phyloP scores from a whole-genome alignment of 805 yeast species.

The Candida ortonii region DNA sequence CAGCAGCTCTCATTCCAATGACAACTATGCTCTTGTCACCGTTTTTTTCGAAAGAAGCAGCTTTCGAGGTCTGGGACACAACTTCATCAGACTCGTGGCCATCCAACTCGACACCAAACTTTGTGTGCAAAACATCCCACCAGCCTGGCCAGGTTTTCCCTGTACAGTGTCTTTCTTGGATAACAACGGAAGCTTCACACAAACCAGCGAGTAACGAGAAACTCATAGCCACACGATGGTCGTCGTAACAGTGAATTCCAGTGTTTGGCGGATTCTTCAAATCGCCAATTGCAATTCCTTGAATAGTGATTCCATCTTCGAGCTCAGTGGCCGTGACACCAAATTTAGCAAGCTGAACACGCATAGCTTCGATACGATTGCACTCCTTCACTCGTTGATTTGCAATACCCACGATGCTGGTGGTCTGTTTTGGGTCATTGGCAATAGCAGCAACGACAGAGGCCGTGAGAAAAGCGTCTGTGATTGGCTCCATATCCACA shows the following conservation, averaged over 20 bases:
- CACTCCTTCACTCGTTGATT: slow-evolving; percentile 98
- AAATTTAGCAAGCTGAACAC: slow-evolving; percentile 79
- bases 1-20: slow-evolving; percentile 98
- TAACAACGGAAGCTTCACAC: slow-evolving; percentile 53
- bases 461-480: slow-evolving; percentile 97
- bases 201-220: slow-evolving; percentile 84
- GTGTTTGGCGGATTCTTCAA: slow-evolving; percentile 56
- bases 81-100: slow-evolving; percentile 56
- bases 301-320: slow-evolving; percentile 88
- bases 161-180: slow-evolving; percentile 87
- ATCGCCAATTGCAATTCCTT: slow-evolving; percentile 55
- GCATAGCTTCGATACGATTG: slow-evolving; percentile 94
- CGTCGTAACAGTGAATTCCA: slow-evolving; percentile 82
- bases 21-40: slow-evolving; percentile 63
- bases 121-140: slow-evolving; percentile 90
- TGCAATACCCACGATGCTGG: slow-evolving; percentile 91
- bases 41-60: slow-evolving; percentile 30
- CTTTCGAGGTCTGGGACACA: slow-evolving; percentile 12
- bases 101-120: slow-evolving; percentile 60
- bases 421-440: slow-evolving; percentile 48
- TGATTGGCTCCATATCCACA: slow-evolving; percentile 99
- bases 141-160: slow-evolving; percentile 99
- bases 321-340: slow-evolving; percentile 84
- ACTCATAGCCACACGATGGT: slow-evolving; percentile 98
- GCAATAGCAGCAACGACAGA: slow-evolving; percentile 94